phyloP scores from a whole-genome alignment of 805 yeast species.

The Candida sanyiensis region DNA sequence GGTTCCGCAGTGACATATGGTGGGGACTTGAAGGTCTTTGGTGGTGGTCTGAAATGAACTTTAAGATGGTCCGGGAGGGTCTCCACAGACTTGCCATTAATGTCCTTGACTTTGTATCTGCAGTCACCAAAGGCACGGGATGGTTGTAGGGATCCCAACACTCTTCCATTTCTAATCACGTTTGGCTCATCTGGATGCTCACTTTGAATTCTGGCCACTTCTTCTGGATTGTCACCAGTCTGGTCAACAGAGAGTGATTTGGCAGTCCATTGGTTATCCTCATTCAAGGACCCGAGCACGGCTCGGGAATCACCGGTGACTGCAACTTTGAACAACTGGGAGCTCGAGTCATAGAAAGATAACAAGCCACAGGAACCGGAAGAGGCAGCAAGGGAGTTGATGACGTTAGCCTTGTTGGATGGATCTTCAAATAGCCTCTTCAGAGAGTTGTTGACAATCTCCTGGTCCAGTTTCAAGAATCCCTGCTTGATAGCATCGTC shows the following conservation, averaged over 20 bases:
- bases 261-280: slow-evolving; percentile 76
- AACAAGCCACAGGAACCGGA: slow-evolving; percentile 93
- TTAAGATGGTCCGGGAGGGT: slow-evolving; percentile 73
- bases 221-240: slow-evolving; percentile 87
- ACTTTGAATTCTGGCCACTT: slow-evolving; percentile 70
- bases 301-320: slow-evolving; percentile 97
- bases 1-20: slow-evolving; percentile 98
- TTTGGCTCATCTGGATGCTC: slow-evolving; percentile 88
- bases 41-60: slow-evolving; percentile 76
- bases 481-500: slow-evolving; percentile 80
- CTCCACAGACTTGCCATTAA: slow-evolving; percentile 34
- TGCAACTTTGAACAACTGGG: slow-evolving; percentile 75
- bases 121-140: slow-evolving; percentile 97
- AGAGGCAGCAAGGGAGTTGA: slow-evolving; percentile 79
- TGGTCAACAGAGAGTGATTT: slow-evolving; percentile 84
- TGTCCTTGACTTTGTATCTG: slow-evolving; percentile 73
- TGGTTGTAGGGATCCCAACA: slow-evolving; percentile 90
- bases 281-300: slow-evolving; percentile 66
- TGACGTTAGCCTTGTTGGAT: slow-evolving; percentile 48
- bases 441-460: slow-evolving; percentile 72
- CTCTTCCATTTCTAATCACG: slow-evolving; percentile 80
- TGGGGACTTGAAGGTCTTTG: slow-evolving; percentile 73
- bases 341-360: slow-evolving; percentile 76
- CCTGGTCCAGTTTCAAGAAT: slow-evolving; percentile 77
- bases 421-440: slow-evolving; percentile 64